These are phyloP conservation scores for Mycena haematopus DNA, from an alignment of 768 basidiomycete genomes.

Conservation along the genomic window DNA sequence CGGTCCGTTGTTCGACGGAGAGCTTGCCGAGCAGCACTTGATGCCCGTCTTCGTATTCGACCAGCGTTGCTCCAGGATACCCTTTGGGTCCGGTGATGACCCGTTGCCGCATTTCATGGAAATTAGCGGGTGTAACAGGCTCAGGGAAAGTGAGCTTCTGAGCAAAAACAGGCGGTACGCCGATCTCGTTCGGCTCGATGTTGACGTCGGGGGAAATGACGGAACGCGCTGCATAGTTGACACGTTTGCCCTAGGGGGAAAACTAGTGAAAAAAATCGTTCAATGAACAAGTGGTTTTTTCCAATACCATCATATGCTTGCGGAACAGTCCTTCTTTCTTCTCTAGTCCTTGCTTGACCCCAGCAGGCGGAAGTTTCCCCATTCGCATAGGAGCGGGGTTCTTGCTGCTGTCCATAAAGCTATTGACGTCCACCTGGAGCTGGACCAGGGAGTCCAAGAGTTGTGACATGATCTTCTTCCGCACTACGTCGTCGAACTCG, in stretches of 20 bases:
- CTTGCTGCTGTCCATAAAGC: constrained; percentile 96
- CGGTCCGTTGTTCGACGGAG: constrained; percentile 87
- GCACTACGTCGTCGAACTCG: constrained; percentile 53
- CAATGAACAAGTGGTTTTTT: neutral
- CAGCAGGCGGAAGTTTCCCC: constrained; percentile 89
- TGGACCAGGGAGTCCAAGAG: constrained; percentile 86
- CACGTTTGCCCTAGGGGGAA: constrained; percentile 86
- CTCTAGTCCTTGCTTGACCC: constrained; percentile 95
- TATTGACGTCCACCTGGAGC: constrained; percentile 93
- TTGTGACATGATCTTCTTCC: constrained; percentile 63
- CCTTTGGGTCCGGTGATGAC: constrained; percentile 90
- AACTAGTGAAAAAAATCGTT: constrained; percentile 5
- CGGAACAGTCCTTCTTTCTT: constrained; percentile 99
- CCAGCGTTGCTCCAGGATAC: constrained; percentile 93
- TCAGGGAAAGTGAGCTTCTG: constrained; percentile 97
- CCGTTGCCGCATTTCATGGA: constrained; percentile 84
- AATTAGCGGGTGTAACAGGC: constrained; percentile 91
- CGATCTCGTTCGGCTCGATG: constrained; percentile 98
- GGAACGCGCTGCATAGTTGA: constrained; percentile 99
- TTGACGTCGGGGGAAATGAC: constrained; percentile 99
- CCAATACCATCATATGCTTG: constrained; percentile 96
- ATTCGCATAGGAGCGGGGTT: constrained; percentile 86
- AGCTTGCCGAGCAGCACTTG: constrained; percentile 87
- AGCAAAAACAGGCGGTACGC: constrained; percentile 96
- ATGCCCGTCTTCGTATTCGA: constrained; percentile 94